Conservation (phyloP, 2,329 filamentous ascomycete species). For the Cladophialophora immunda region DNA sequence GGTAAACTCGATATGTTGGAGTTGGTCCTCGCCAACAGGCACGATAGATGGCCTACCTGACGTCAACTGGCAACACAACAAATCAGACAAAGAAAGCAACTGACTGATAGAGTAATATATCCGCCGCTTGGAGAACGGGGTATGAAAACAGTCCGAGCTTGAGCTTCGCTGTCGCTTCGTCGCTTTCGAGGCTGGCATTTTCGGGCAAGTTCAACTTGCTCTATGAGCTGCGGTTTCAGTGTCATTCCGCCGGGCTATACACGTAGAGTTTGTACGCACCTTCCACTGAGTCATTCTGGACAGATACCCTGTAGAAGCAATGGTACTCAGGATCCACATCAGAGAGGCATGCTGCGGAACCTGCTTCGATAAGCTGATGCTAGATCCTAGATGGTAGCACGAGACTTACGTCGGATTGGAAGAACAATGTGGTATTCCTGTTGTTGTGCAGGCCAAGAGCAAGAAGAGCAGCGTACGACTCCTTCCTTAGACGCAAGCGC, state of each 20-base stretch:
- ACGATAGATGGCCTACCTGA: conserved; percentile 80
- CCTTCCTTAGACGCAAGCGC: conserved; percentile 71
- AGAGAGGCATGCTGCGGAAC: conserved; percentile 84
- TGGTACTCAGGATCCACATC: conserved; percentile 96
- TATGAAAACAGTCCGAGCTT: conserved; percentile 95
- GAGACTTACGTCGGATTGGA: conserved; percentile 74
- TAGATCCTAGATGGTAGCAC: conserved; percentile 15
- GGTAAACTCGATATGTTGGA: conserved; percentile 92
- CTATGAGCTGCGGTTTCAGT: conserved; percentile 51
- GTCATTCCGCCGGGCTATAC: neutral
- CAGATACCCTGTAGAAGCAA: conserved; percentile 91
- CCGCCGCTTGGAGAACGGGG: conserved; percentile 92
- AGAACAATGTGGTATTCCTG: conserved; percentile 76
- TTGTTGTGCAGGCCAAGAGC: conserved; percentile 84
- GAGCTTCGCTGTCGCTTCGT: conserved; percentile 66
- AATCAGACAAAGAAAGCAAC: conserved; percentile 12
- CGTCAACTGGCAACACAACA: conserved; percentile 19
- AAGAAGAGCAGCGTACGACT: conserved; percentile 80
- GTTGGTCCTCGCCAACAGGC: conserved; percentile 94
- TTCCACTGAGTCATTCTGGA: conserved; percentile 99
- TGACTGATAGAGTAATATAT: conserved; percentile 85
- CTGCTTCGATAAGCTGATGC: conserved; percentile 50
- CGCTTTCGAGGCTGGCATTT: conserved; percentile 66
- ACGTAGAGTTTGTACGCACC: conserved; percentile 56
- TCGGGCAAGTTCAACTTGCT: conserved; percentile 75